These are phyloP conservation scores for Epipyxis sp. DNA, from an alignment of 108 stramenopile genomes.

Conservation along the genomic window DNA sequence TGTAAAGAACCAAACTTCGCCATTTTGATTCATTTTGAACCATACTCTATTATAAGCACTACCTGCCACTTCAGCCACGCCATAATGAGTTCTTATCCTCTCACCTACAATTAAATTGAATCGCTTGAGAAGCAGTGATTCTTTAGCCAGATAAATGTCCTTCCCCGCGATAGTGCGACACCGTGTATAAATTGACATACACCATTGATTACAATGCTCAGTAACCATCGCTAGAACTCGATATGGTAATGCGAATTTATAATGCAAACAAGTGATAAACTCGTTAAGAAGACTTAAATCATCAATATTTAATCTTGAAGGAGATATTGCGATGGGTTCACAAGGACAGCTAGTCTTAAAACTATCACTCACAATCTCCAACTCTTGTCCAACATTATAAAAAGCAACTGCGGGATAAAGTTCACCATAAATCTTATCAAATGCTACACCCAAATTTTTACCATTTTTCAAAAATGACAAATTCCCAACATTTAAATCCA, in stretches of 20 bases:
- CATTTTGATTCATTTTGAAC: constrained; percentile 49
- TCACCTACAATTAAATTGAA: constrained; percentile 40
- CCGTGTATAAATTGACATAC: background rate
- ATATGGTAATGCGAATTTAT: background rate
- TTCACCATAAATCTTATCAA: constrained; percentile 53
- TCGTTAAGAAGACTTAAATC: constrained; percentile 12
- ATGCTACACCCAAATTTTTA: constrained; percentile 10
- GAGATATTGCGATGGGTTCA: constrained; percentile 24
- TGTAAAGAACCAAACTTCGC: constrained; percentile 54
- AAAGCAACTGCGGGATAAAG: constrained; percentile 52
- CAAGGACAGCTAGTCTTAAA: constrained; percentile 3
- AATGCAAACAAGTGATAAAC: background rate
- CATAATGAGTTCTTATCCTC: constrained; percentile 45
- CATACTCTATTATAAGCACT: constrained; percentile 41
- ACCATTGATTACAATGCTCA: constrained; percentile 28
- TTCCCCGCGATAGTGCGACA: background rate
- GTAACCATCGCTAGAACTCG: constrained; percentile 6
- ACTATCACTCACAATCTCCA: constrained; percentile 32
- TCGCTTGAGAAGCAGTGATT: constrained; percentile 16
- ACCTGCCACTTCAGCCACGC: constrained; percentile 48
- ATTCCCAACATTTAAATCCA: constrained; percentile 25
- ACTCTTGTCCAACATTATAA: constrained; percentile 47
- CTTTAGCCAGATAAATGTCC: background rate
- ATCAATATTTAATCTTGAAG: constrained; percentile 2
- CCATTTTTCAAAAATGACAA: constrained; percentile 16